Evolutionary conservation across 768 basidiomycete species (phyloP), one percentile per base, ranked within the genome.

Genomic region (Chalciporus piperatus): DNA sequence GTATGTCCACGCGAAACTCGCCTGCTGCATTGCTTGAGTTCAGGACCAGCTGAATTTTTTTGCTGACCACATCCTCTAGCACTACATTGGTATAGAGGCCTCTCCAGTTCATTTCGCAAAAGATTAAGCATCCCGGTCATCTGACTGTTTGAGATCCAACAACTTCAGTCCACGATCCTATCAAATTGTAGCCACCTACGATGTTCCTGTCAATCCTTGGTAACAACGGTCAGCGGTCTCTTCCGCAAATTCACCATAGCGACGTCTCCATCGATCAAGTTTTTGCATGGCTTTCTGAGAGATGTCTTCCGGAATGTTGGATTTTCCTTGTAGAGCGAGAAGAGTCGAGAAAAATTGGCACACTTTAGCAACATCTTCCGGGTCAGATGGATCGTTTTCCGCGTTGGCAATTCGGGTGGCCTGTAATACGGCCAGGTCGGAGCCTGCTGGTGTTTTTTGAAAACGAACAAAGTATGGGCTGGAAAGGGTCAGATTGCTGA

Each of bases 391-490:
- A 40, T 55, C 45, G 10, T 50, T 42, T 17, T 35, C 42, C 16
- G 38, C 28, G 11, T 58, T 59, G 5, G 66, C 71, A 1, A 67
- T 71, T 32, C 73, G 73, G 41, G 65, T 66, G 16, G 70, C 69
- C 47, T 76, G 73, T 14, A 75, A 47, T 23, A 63, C 62, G 7
- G 64, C 71, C 37, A 77, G 44, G 22, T 68, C 70, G 48, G 59
- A 63, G 7, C 62, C 69, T 14, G 63, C 68, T 7, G 64, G 53
- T 3, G 59, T 70, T 17, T 56, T 68, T 28, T 64, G 52, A 50
- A 72, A 76, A 25, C 75, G 74, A 32, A 70, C 56, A 51, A 75
- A 76, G 55, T 77, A 75, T 10, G 75, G 69, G 2, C 76, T 75
- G 43, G 12, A 47, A 11, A 2, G 35, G 35, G n/a, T 11, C 14